Percentiles rank a stretch among this genome's conserved stretches.
These are phyloP conservation scores for Orychophragmus violaceus DNA, from an alignment of 345 rosid species.

Conservation along the genomic window DNA sequence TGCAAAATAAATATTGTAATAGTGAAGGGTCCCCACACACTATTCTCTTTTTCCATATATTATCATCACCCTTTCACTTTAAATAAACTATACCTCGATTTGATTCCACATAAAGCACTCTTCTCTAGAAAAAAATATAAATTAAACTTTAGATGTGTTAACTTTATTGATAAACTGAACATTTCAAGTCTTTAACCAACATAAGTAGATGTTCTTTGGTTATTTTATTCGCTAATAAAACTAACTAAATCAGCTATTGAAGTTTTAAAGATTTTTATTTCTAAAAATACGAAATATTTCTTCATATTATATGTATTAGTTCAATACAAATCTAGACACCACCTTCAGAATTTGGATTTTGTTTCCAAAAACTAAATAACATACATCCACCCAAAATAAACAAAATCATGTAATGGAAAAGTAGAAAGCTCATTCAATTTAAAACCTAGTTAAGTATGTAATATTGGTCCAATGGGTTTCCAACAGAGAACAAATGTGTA, in stretches of 20 bases:
- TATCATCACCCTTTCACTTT: constrained; percentile 10
- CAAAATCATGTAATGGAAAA: neutral
- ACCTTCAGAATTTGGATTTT: neutral
- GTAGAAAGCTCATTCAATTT: neutral
- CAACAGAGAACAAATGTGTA: neutral
- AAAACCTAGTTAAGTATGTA: neutral
- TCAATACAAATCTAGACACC: neutral
- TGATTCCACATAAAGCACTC: neutral
- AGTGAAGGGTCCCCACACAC: constrained; percentile 8
- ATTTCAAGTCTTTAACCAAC: neutral
- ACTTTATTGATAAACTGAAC: neutral
- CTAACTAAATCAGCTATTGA: neutral
- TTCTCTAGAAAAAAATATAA: neutral
- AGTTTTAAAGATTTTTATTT: neutral
- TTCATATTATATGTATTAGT: neutral
- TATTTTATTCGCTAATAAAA: neutral
- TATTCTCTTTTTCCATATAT: neutral
- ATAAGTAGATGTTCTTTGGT: neutral
- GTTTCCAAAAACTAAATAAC: neutral
- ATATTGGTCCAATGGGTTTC: constrained; percentile 5
- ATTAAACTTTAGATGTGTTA: neutral
- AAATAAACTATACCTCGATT: neutral
- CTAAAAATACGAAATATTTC: neutral
- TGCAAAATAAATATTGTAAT: neutral
- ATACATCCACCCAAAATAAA: neutral